phyloP scores from a whole-genome alignment of 2,329 filamentous ascomycete genomes.

The Proliferodiscus dingleyae region DNA sequence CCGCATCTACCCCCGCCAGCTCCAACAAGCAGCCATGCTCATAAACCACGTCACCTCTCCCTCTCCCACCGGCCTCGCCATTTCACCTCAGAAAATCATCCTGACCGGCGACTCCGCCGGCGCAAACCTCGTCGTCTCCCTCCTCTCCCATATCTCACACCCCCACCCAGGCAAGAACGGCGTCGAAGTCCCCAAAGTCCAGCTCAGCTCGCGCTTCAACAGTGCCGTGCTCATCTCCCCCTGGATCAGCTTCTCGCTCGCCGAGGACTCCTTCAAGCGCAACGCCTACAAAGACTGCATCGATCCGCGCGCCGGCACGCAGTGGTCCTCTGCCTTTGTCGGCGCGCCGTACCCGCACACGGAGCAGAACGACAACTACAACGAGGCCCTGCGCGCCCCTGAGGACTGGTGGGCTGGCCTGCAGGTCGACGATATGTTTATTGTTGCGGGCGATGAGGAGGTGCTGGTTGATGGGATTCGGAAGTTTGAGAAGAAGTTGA shows the following conservation, averaged over 20 bases:
- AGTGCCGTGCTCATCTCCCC: slow-evolving; percentile 52
- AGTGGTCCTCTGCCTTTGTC: slow-evolving; percentile 47
- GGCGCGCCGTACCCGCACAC: slow-evolving; percentile 26
- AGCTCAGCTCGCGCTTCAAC: slow-evolving; percentile 39
- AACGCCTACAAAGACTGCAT: slow-evolving; percentile 50
- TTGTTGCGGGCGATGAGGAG: slow-evolving; percentile 52
- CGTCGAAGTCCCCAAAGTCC: slow-evolving; percentile 48
- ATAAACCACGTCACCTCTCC: slow-evolving; percentile 38
- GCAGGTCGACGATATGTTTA: slow-evolving; percentile 43
- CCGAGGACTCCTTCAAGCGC: slow-evolving; percentile 36
- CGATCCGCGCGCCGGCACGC: slow-evolving; percentile 33
- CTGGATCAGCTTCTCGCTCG: slow-evolving; percentile 49
- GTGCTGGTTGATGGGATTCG: slow-evolving; percentile 51
- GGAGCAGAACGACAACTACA: slow-evolving; percentile 44
- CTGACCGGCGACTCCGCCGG: slow-evolving; percentile 50
- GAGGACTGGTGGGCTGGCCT: slow-evolving; percentile 49
- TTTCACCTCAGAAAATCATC: slow-evolving; percentile 34
- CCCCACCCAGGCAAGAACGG: slow-evolving; percentile 50
- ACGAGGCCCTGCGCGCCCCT: slow-evolving; percentile 44
- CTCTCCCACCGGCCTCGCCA: no score
- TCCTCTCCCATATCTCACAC: slow-evolving; percentile 49
- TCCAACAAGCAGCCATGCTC: slow-evolving; percentile 41
- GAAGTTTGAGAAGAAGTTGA: slow-evolving; percentile 44
- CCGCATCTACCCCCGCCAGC: slow-evolving; percentile 42
- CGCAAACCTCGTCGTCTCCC: slow-evolving; percentile 40